Conservation (phyloP, 1,139 yeast genomes). For the Candida sp. region DNA sequence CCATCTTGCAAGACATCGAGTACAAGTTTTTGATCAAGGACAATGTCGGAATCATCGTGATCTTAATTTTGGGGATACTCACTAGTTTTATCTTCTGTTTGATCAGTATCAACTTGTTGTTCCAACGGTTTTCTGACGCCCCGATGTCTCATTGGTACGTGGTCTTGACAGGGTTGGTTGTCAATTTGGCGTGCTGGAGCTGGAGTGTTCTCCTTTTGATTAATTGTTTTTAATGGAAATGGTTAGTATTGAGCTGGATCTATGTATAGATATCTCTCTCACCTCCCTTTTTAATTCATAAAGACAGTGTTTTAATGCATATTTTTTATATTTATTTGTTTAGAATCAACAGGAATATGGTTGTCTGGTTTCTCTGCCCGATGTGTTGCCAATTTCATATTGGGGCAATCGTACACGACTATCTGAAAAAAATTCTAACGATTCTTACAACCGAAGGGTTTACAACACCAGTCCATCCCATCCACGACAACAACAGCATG, state of each 20-base stretch:
- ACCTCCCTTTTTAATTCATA: background rate
- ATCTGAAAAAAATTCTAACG: background rate
- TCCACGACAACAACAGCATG: background rate
- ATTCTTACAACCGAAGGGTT: background rate
- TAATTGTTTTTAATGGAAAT: conserved; percentile 4
- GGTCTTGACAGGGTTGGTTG: conserved; percentile 33
- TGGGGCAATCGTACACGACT: background rate
- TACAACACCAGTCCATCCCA: background rate
- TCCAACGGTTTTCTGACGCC: conserved; percentile 29
- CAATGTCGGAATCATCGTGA: conserved; percentile 37
- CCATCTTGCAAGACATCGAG: conserved; percentile 28
- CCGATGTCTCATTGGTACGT: conserved; percentile 31
- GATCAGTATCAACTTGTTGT: conserved; percentile 34
- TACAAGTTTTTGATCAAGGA: conserved; percentile 28
- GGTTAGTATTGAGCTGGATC: background rate
- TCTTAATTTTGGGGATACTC: conserved; percentile 37
- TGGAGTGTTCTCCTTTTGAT: conserved; percentile 18
- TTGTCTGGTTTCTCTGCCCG: no score
- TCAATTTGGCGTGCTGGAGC: conserved; percentile 30
- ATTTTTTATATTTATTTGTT: background rate
- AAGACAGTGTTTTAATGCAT: background rate
- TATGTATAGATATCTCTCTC: background rate
- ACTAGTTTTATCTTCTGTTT: conserved; percentile 38
- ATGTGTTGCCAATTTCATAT: no score
- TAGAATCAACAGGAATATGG: no score